phyloP scores from a whole-genome alignment of 345 rosid species.

The Gossypioides kirkii region DNA sequence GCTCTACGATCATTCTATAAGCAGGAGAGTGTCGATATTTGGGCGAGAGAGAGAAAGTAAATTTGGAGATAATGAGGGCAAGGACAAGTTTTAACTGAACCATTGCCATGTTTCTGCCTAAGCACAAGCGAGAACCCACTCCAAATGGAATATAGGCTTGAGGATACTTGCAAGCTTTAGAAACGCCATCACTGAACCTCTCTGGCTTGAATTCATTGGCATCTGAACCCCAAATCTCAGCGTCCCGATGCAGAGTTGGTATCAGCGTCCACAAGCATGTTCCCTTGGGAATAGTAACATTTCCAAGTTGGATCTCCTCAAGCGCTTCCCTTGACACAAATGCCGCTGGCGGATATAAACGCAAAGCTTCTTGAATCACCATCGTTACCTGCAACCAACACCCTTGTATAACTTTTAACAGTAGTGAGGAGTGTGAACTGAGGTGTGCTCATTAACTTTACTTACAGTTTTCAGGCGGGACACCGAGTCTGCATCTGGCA shows the following conservation, averaged over 20 bases:
- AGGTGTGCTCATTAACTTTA: too few relatives aligned
- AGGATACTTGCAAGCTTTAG: constrained; percentile 66
- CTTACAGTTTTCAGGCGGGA: constrained; percentile 49
- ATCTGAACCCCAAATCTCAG: constrained; percentile 64
- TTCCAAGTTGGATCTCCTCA: constrained; percentile 52
- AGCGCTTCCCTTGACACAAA: constrained; percentile 63
- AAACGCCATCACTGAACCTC: constrained; percentile 58
- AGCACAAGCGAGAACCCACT: constrained; percentile 59
- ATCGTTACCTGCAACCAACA: constrained; percentile 35
- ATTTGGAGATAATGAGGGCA: constrained; percentile 52
- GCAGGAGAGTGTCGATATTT: constrained; percentile 61
- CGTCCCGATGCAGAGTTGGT: constrained; percentile 55
- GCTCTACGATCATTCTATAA: constrained; percentile 63
- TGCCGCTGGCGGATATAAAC: constrained; percentile 64
- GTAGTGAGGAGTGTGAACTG: too few relatives aligned
- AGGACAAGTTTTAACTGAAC: constrained; percentile 54
- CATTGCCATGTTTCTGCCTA: constrained; percentile 68
- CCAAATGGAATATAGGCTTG: constrained; percentile 69
- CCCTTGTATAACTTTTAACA: background rate
- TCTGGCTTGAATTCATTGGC: constrained; percentile 67
- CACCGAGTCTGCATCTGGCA: constrained; percentile 44
- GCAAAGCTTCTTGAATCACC: constrained; percentile 61
- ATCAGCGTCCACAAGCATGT: constrained; percentile 50
- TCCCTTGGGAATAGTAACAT: constrained; percentile 50
- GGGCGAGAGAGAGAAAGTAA: constrained; percentile 55